Evolutionary conservation across 768 basidiomycete genomes (phyloP).

Genomic region (Pholiota microspora): DNA sequence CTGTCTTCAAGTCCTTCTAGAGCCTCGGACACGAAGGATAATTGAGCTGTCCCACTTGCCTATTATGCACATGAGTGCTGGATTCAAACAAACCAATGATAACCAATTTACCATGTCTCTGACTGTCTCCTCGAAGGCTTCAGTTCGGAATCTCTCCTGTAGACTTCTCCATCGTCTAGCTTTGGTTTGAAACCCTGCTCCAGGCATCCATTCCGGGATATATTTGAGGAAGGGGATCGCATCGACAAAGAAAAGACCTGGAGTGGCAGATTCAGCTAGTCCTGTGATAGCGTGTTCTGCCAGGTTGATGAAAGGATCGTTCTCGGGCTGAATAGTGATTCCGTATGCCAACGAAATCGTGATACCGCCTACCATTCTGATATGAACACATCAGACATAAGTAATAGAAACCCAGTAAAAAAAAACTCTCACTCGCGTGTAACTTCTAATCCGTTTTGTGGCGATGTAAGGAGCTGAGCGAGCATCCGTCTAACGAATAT

Average conservation of each 20-base stretch:
- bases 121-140: conserved; percentile 33
- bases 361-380: conserved; percentile 24
- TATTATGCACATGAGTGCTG: neutral
- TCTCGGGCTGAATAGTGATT: conserved; percentile 23
- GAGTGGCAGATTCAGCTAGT: conserved; percentile 21
- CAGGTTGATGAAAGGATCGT: conserved; percentile 30
- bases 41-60: conserved; percentile 12
- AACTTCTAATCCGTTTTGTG: conserved; percentile 5
- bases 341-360: conserved; percentile 30
- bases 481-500: conserved; percentile 17
- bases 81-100: neutral
- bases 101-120: conserved; percentile 25
- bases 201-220: conserved; percentile 46
- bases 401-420: neutral
- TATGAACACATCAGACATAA: neutral
- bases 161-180: conserved; percentile 33
- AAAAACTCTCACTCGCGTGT: conserved; percentile 3
- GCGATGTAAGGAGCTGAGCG: conserved; percentile 7
- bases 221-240: conserved; percentile 31
- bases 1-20: conserved; percentile 10
- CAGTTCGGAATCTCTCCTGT: conserved; percentile 30
- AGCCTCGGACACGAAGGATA: conserved; percentile 15
- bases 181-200: conserved; percentile 42
- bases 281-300: conserved; percentile 21
- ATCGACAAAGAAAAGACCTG: conserved; percentile 31